These are phyloP conservation scores for Termitomyces sp. DNA, from an alignment of 768 basidiomycete genomes.

Conservation along the genomic window DNA sequence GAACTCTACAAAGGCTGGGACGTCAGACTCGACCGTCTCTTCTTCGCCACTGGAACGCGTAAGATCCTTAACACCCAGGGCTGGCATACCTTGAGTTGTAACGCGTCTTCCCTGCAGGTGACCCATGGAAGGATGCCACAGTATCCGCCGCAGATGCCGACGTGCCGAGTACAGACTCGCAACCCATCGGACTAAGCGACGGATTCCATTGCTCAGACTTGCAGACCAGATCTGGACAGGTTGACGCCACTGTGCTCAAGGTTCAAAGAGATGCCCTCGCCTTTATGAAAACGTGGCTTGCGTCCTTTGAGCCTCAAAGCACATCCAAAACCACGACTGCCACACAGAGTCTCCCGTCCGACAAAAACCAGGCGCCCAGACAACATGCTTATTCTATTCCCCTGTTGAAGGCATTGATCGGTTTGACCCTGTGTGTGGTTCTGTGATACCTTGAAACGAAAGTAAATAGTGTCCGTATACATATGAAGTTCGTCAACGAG, in stretches of 20 bases:
- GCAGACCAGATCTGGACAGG: conserved; percentile 27
- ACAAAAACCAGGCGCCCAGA: not conserved
- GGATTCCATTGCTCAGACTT: conserved; percentile 72
- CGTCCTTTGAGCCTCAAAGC: conserved; percentile 14
- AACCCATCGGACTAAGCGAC: conserved; percentile 53
- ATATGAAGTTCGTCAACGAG: not conserved
- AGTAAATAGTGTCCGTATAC: not conserved
- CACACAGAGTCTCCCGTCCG: not conserved
- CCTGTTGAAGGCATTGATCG: too few relatives aligned
- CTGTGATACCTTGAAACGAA: not conserved
- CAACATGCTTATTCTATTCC: not conserved
- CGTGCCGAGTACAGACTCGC: conserved; percentile 41
- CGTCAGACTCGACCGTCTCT: conserved; percentile 28
- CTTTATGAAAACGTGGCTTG: conserved; percentile 55
- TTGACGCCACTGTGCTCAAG: conserved; percentile 45
- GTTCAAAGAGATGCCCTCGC: conserved; percentile 53
- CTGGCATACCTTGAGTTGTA: not conserved
- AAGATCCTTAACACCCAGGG: conserved; percentile 15
- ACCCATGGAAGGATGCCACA: conserved; percentile 69
- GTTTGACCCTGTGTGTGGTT: too few relatives aligned
- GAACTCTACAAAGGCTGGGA: too few relatives aligned
- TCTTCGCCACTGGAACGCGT: conserved; percentile 56
- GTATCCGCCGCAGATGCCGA: conserved; percentile 50
- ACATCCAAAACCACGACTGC: not conserved
- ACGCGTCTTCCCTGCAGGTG: conserved; percentile 35